Base-by-base conservation (phyloP, 805 yeast species). In the Soucietia sequanensis region DNA sequence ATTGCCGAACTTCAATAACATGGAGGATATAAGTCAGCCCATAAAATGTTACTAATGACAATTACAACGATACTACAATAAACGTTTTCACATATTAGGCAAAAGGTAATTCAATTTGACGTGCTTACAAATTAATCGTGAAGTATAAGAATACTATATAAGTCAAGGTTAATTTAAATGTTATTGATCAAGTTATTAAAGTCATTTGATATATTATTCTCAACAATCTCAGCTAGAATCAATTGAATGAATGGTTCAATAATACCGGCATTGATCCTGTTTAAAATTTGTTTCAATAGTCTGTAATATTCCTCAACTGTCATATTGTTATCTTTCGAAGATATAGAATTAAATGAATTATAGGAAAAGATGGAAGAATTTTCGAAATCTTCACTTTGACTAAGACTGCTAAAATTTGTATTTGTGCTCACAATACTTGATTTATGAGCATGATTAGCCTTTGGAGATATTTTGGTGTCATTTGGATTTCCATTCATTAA, bases 291-390 rank as follows among this genome's bases (percentile, higher is more conserved):
- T 30, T 44, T 44, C 21, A 65, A 37, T 5, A 54, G 38, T 33
- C 48, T 47, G 21, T 48, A 23, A 41, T 65, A 67, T 37, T 65
- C 71, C 19, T 65, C 69, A 6, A 48, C 36, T 4, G 60, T 35
- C 10, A 52, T 42, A 12, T 43, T 26, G 7, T 56, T 38, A 15
- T 50, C 52, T 10, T 19, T 19, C 3, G 57, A 49, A 5, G 48
- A 53, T 4, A 42, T 42, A 3, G 64, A 54, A 20, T 39, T 41
- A 13, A 34, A 34, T 2, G 69, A 58, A 13, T 41, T 47, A 12
- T 58, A 49, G 20, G 70, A 64, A 38, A 65, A 63, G 5, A 66
- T 65, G 23, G 70, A 62, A 12, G 60, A 52, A 20, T 45, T 53
- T 30, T 54, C 65, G n/a, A 29, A 10, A n/a, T 56, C 64, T 19